Percentiles rank a stretch among this genome's conserved stretches.
Evolutionary conservation across 1,284 basidiomycete genomes (phyloP).

Genomic region (Ustilago loliicola): DNA sequence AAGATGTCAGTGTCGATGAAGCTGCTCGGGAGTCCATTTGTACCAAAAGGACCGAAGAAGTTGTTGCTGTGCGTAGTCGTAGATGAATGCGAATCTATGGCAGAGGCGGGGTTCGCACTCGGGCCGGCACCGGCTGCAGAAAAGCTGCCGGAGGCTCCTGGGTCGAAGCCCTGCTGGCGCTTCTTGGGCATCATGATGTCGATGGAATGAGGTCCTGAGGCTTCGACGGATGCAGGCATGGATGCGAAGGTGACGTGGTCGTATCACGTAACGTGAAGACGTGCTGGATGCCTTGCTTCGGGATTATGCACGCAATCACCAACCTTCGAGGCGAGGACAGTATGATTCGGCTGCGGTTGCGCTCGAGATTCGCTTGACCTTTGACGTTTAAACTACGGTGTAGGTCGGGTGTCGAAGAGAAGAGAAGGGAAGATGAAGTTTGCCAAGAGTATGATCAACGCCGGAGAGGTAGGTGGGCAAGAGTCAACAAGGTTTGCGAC

Average conservation of each 20-base stretch:
- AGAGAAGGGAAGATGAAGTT: conserved; percentile 10
- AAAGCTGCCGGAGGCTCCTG: conserved; percentile 17
- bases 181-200: conserved; percentile 58
- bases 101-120: conserved; percentile 10
- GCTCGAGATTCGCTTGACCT: conserved; percentile 10
- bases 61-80: conserved; percentile 21
- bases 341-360: neutral
- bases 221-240: conserved; percentile 40
- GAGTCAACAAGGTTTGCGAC: conserved; percentile 14
- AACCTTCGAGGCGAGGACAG: neutral
- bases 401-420: conserved; percentile 3
- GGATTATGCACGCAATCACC: conserved; percentile 3
- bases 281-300: neutral
- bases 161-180: conserved; percentile 52
- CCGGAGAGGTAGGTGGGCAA: neutral
- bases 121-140: conserved; percentile 27
- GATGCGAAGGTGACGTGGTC: neutral
- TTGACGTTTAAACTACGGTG: neutral
- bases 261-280: neutral
- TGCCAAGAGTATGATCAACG: neutral
- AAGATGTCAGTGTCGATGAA: conserved; percentile 60
- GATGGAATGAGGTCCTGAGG: conserved; percentile 40
- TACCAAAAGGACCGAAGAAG: conserved; percentile 43
- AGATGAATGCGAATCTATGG: conserved; percentile 10
- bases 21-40: conserved; percentile 46